Conservation (phyloP, 1,284 basidiomycete genomes). For the Calocybe gambosa region DNA sequence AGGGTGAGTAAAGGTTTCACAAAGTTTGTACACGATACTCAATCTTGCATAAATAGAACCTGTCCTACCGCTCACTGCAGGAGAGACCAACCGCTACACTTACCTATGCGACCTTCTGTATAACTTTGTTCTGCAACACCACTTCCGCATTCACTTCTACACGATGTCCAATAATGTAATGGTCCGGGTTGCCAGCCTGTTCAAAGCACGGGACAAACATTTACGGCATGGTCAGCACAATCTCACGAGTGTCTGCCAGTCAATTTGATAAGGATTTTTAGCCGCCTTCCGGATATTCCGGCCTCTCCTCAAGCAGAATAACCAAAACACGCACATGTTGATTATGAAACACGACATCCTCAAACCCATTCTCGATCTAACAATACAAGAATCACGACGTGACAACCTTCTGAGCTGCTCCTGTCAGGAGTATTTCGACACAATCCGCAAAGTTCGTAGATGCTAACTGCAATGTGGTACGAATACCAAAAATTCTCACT, state of each 20-base stretch:
- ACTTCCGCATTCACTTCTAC: slow-evolving; percentile 87
- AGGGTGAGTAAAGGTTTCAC: slow-evolving; percentile 36
- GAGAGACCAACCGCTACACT: slow-evolving; percentile 72
- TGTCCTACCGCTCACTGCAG: slow-evolving; percentile 53
- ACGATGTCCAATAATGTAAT: slow-evolving; percentile 78
- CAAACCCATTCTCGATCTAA: slow-evolving; percentile 78
- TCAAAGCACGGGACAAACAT: slow-evolving; percentile 86
- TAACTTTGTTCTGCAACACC: slow-evolving; percentile 84
- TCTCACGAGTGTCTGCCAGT: not conserved
- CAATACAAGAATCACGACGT: slow-evolving; percentile 72
- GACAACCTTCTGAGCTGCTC: slow-evolving; percentile 94
- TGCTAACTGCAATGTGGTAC: slow-evolving; percentile 10
- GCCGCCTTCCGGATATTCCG: slow-evolving; percentile 91
- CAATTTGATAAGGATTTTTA: slow-evolving; percentile 25
- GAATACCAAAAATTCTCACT: no score
- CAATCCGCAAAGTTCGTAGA: slow-evolving; percentile 69
- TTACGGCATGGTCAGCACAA: slow-evolving; percentile 72
- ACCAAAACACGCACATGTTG: slow-evolving; percentile 81
- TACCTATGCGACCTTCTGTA: slow-evolving; percentile 88
- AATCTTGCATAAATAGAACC: slow-evolving; percentile 35
- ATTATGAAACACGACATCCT: slow-evolving; percentile 84
- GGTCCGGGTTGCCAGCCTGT: slow-evolving; percentile 67
- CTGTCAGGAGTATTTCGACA: slow-evolving; percentile 93
- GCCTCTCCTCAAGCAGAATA: slow-evolving; percentile 78
- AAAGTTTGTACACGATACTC: not conserved